Evolutionary conservation across 805 yeast species (phyloP), one percentile per base, ranked within the genome.

Genomic region (Candida loeiensis): DNA sequence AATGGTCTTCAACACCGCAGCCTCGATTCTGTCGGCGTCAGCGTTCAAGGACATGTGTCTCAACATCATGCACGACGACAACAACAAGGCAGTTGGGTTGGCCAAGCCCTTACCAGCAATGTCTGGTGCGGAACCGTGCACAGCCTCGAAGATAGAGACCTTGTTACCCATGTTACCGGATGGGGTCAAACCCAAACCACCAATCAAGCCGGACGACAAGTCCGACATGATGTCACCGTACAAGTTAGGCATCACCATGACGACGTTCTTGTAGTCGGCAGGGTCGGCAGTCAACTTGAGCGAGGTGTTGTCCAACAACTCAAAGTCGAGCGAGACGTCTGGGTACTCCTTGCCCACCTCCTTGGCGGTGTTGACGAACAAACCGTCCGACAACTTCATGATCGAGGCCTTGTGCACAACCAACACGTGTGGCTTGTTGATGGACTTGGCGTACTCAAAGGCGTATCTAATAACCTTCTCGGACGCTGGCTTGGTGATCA

Each of bases 201-300:
- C 99, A 53, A 95, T 95, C 61, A 93, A 77, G 72, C 99, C 99
- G 44, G 96, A 86, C 55, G 95, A 88, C 68, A 93, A 76, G 70
- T 93, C 99, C 50, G 98, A 91, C 84, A 93, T 82, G 71, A 93
- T 93, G 69, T 93, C 98, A 79, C 99, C 99, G 72, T 93, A 93
- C 69, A 93, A 79, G 83, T 93, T 93, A 61, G 99, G 99, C 96
- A 95, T 93, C 55, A 93, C 99, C 86, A 80, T 80, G 59, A 93
- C 99, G 45, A 84, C 82, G 56, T 87, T 79, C 69, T 82, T 76
- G 81, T 89, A 91, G 56, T 82, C 82, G 43, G 77, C 66, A 52
- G 99, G 99, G 70, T 91, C 89, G 47, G 85, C 74, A 54, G 95
- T 95, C 64, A 89, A 79, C 67, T 79, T 84, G 67, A 93, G 76